Evolutionary conservation across 2,329 filamentous ascomycete genomes (phyloP).

Genomic region (Beauveria asiatica): DNA sequence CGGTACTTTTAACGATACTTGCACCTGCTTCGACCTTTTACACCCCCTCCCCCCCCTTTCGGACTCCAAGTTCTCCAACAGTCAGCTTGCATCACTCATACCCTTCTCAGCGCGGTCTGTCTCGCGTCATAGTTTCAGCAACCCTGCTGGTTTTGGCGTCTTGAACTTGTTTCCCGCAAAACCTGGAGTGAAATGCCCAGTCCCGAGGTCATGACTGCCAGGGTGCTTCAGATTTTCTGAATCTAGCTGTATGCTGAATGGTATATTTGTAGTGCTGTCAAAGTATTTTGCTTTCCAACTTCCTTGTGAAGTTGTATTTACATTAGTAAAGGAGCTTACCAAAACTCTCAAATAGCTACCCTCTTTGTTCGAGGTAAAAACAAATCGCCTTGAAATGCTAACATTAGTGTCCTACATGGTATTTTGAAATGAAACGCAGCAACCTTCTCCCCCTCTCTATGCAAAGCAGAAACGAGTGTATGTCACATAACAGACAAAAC

Average conservation of each 20-base stretch:
- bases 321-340: neutral
- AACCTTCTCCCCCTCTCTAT: neutral
- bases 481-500: too few species aligned
- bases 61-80: neutral
- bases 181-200: neutral
- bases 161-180: neutral
- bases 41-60: neutral
- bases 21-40: neutral
- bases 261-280: too few species aligned
- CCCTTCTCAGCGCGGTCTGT: neutral
- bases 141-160: neutral
- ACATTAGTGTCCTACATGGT: neutral
- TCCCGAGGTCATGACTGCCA: neutral
- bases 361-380: too few species aligned
- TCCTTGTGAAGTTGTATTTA: neutral
- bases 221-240: too few species aligned
- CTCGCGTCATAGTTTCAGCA: neutral
- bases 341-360: neutral
- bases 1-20: neutral
- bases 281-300: too few species aligned
- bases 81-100: neutral
- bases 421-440: neutral
- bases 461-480: neutral
- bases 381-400: neutral
- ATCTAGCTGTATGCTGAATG: too few species aligned